Evolutionary conservation across 1,139 yeast species (phyloP).

Genomic region (Scheffersomyces cryptocercus): DNA sequence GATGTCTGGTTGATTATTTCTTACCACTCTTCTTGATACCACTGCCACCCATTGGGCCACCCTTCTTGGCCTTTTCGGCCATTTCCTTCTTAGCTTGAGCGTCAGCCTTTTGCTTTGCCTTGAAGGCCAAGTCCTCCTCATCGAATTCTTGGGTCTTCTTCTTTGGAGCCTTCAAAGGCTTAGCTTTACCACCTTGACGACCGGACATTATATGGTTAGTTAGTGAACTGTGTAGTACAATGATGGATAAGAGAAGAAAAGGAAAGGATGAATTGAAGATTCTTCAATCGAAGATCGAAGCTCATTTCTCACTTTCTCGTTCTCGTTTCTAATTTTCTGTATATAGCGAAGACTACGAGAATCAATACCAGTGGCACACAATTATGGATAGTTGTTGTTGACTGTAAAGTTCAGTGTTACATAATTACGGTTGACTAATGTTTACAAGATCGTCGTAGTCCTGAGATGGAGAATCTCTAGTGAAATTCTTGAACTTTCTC

Average conservation of each 20-base stretch:
- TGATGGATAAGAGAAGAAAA: background rate
- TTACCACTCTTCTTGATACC: slow-evolving; percentile 91
- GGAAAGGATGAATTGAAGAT: background rate
- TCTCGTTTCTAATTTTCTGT: too few species aligned
- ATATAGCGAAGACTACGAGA: too few species aligned
- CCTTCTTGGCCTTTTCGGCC: slow-evolving; percentile 84
- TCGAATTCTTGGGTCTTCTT: slow-evolving; percentile 72
- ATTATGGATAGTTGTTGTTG: too few species aligned
- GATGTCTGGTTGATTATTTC: slow-evolving; percentile 35
- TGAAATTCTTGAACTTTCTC: too few species aligned
- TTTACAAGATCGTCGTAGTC: too few species aligned
- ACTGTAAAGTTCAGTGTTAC: too few species aligned
- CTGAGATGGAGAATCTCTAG: too few species aligned
- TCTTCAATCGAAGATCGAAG: too few species aligned
- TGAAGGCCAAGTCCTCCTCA: slow-evolving; percentile 87
- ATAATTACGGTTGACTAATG: too few species aligned
- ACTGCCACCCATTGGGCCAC: slow-evolving; percentile 90
- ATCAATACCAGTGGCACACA: too few species aligned
- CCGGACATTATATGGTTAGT: slow-evolving; percentile 50
- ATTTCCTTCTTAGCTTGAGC: slow-evolving; percentile 90
- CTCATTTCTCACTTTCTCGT: too few species aligned
- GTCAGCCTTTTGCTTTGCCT: slow-evolving; percentile 92
- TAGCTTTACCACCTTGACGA: slow-evolving; percentile 75
- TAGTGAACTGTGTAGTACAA: background rate
- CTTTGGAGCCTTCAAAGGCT: slow-evolving; percentile 70